Base-by-base conservation (phyloP, 176 grass and related monocot species). In the Thalia dealbata region DNA sequence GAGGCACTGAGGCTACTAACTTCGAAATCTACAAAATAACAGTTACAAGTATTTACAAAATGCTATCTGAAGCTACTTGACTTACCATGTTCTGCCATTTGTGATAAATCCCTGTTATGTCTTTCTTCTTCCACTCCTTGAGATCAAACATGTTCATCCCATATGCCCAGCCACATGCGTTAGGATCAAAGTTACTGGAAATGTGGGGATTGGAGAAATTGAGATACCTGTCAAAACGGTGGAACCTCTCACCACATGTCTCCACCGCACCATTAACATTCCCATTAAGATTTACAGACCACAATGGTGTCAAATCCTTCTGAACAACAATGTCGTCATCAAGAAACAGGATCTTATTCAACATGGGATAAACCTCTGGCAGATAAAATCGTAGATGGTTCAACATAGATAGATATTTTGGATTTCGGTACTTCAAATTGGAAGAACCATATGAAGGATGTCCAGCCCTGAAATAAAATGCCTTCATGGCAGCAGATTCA, bases 131-230 rank as follows among this genome's bases (percentile, higher is more conserved):
- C 86, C 86, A 88, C 64, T 88, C 86, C 66, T 84, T 76, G 65
- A 88, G 72, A 79, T 88, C 79, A 79, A 88, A 88, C 50, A 88
- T 82, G 78, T 88, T 88, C 86, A 84, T 88, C 71, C 86, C 82
- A 69, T 88, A 88, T 29, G 86, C 86, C 86, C 86, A 88, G 55
- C 86, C 86, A 50, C 79, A 88, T 41, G 86, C 82, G 79, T 88
- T 82, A 62, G 86, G 76, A 82, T 88, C 82, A 73, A 88, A 88
- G 62, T 88, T 88, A 62, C 74, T 59, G 21, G 86, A 2, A 61
- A 88, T 84, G 64, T 79, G 78, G 61, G 86, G 82, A 28, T 88
- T 88, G 71, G 86, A 88, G 25, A 88, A 88, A 68, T 88, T 88
- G 27, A 88, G 86, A 69, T 88, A 84, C 76, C 84, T 84, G 72